Evolutionary conservation across 129 eudicot genomes (phyloP).

Genomic region (Pittosporum tobira): DNA sequence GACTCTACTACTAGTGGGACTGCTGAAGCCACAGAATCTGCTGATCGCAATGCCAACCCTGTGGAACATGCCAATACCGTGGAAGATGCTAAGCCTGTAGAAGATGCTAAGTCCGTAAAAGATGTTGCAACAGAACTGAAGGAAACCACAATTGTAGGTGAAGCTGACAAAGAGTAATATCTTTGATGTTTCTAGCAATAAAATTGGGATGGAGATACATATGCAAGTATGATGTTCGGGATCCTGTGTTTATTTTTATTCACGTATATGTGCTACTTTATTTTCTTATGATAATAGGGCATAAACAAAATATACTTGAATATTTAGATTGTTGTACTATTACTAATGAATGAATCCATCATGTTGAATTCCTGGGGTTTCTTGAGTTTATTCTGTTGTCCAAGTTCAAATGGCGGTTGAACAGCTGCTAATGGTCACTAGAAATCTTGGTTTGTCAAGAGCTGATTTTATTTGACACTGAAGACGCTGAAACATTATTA

Average conservation of each 20-base stretch:
- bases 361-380: too few relatives aligned
- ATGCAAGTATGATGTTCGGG: neutral
- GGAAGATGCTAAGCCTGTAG: conserved; percentile 21
- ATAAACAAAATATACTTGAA: neutral
- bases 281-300: neutral
- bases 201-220: neutral
- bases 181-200: neutral
- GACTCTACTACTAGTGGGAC: conserved; percentile 26
- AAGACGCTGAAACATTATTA: too few relatives aligned
- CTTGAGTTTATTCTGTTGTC: too few relatives aligned
- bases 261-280: neutral
- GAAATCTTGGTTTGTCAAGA: too few relatives aligned
- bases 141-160: conserved; percentile 28
- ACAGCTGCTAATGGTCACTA: too few relatives aligned
- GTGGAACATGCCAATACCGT: conserved; percentile 33
- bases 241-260: neutral
- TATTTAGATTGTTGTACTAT: too few relatives aligned
- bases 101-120: conserved; percentile 30
- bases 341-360: too few relatives aligned
- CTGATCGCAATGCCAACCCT: conserved; percentile 24
- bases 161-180: conserved; percentile 31
- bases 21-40: conserved; percentile 11
- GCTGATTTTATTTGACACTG: too few relatives aligned
- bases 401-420: too few relatives aligned
- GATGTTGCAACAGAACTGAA: conserved; percentile 34